Percentiles rank a stretch among this genome's conserved stretches.
These are phyloP conservation scores for Fusarium bactridioides DNA, from an alignment of 2,329 filamentous ascomycete genomes.

Conservation along the genomic window DNA sequence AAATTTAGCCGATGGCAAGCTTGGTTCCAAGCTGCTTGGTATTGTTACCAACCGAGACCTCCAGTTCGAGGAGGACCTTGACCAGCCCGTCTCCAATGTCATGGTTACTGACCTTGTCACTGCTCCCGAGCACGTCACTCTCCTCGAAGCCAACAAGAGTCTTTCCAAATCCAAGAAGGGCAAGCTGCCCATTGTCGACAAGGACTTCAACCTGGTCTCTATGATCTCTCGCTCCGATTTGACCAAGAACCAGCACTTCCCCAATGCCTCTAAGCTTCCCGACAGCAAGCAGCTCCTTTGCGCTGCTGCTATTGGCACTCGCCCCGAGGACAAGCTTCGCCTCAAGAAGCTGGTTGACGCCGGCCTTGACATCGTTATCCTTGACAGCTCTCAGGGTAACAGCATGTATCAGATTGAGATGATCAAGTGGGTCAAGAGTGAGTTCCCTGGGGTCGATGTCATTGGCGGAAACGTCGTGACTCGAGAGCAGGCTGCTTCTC, in stretches of 20 bases:
- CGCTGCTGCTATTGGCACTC: conserved; percentile 93
- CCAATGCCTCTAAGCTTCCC: conserved; percentile 92
- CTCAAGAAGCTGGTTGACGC: conserved; percentile 90
- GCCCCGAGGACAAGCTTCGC: conserved; percentile 89
- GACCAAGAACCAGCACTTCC: conserved; percentile 98
- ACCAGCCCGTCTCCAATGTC: conserved; percentile 80
- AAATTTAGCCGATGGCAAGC: conserved; percentile 82
- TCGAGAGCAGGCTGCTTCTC: conserved; percentile 88
- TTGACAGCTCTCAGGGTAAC: conserved; percentile 98
- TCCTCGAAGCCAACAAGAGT: conserved; percentile 90
- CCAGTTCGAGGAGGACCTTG: conserved; percentile 85
- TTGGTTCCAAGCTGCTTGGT: conserved; percentile 94
- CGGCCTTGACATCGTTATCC: conserved; percentile 91
- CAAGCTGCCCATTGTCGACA: conserved; percentile 92
- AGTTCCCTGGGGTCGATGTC: conserved; percentile 86
- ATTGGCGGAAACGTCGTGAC: conserved; percentile 99
- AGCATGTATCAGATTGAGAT: conserved; percentile 99
- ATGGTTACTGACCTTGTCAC: conserved; percentile 97
- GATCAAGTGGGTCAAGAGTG: conserved; percentile 94
- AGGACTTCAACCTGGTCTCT: conserved; percentile 84
- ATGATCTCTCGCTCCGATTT: conserved; percentile 94
- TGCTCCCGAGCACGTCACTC: conserved; percentile 80
- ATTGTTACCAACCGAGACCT: conserved; percentile 99
- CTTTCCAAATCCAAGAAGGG: conserved; percentile 97
- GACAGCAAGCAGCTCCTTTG: conserved; percentile 98